Evolutionary conservation across 257 asterid species (phyloP).

Genomic region (Knoxia roxburghii): DNA sequence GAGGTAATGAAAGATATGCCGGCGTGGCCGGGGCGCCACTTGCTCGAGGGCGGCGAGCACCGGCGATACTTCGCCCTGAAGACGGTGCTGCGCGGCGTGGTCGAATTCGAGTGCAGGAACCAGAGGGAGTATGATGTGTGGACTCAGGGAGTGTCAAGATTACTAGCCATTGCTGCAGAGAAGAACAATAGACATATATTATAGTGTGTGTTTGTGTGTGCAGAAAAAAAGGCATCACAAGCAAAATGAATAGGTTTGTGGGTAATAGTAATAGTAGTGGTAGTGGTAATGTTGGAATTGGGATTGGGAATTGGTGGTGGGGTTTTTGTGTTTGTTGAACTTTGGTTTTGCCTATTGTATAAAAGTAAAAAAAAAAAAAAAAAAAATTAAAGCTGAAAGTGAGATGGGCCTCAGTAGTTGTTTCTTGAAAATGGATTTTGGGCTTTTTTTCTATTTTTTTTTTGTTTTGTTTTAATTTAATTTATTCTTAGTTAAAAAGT

Average conservation of each 20-base stretch:
- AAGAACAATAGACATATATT: conserved; percentile 52
- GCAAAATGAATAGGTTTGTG: too few relatives aligned
- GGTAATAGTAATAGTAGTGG: conserved; percentile 8
- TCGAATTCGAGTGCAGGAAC: conserved; percentile 83
- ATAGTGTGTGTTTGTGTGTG: conserved; percentile 14
- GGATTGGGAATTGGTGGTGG: conserved; percentile 31
- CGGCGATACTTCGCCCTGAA: conserved; percentile 72
- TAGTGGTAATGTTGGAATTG: conserved; percentile 19
- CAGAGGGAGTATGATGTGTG: conserved; percentile 84
- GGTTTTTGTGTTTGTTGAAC: conserved; percentile 15
- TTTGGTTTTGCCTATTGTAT: conserved; percentile 23
- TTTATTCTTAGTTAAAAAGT: conserved; percentile 33
- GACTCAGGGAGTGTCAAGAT: conserved; percentile 94
- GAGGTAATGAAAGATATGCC: conserved; percentile 75
- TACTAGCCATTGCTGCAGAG: conserved; percentile 69
- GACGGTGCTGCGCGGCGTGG: conserved; percentile 69
- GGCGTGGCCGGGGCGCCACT: conserved; percentile 97
- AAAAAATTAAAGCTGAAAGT: conserved; percentile 7
- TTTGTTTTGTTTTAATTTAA: conserved; percentile 16
- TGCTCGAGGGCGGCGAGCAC: conserved; percentile 78
- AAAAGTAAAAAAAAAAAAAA: conserved; percentile 25
- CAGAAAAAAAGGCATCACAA: too few relatives aligned
- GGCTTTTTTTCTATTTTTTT: conserved; percentile 20
- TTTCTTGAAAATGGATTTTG: conserved; percentile 31
- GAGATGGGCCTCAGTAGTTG: conserved; percentile 26